Conservation (phyloP, 2,329 filamentous ascomycete species). For the Calonectria pseudoturangicola region DNA sequence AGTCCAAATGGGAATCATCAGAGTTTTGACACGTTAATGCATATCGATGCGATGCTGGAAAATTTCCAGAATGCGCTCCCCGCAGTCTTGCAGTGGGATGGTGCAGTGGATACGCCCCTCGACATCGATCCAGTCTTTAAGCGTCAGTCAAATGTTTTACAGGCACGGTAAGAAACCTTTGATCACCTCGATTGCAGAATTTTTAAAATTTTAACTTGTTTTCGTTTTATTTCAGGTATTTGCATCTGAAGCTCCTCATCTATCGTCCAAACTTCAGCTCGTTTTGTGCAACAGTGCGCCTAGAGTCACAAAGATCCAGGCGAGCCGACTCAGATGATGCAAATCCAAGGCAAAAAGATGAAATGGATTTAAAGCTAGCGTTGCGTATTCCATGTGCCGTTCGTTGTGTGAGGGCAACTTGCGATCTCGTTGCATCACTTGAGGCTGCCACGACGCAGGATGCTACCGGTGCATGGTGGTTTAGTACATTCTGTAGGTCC, state of each 20-base stretch:
- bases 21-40: neutral
- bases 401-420: conserved; percentile 13
- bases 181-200: neutral
- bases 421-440: conserved; percentile 17
- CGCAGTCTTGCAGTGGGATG: conserved; percentile 9
- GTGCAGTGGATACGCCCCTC: neutral
- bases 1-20: neutral
- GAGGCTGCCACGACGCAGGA: neutral
- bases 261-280: conserved; percentile 27
- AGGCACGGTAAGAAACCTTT: conserved; percentile 3
- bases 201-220: neutral
- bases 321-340: neutral
- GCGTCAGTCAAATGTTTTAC: conserved; percentile 28
- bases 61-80: neutral
- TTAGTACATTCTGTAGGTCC: conserved; percentile 18
- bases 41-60: neutral
- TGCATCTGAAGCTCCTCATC: conserved; percentile 30
- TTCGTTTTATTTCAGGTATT: neutral
- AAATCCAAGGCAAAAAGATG: neutral
- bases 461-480: conserved; percentile 32
- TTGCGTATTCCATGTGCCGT: conserved; percentile 10
- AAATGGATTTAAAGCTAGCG: neutral
- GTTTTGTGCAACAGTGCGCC: conserved; percentile 21
- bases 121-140: neutral
- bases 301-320: neutral